Evolutionary conservation across 164 flowering plant species (phyloP).

Genomic region (Paratinospora sagittata): DNA sequence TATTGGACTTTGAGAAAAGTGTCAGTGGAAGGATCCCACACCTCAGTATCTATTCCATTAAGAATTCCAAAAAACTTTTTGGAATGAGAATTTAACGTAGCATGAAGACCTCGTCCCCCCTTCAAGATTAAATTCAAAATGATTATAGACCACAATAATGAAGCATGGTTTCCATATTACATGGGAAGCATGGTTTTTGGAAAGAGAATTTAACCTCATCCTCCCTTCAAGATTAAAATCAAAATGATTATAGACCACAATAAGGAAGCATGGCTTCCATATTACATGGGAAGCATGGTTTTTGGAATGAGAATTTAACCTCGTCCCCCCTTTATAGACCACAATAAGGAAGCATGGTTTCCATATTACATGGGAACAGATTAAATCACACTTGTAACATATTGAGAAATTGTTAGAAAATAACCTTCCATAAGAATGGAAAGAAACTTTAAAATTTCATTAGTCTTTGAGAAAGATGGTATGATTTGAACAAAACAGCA

Average conservation of each 20-base stretch:
- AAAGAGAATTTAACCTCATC: conserved; percentile 69
- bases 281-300: too few relatives aligned
- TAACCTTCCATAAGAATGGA: background rate
- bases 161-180: too few relatives aligned
- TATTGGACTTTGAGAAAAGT: conserved; percentile 64
- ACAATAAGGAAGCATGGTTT: too few relatives aligned
- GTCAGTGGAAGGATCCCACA: conserved; percentile 91
- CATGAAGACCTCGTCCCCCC: conserved; percentile 89
- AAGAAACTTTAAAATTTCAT: background rate
- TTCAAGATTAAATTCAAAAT: conserved; percentile 21
- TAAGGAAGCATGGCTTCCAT: background rate
- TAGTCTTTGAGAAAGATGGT: background rate
- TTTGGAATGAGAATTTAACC: too few relatives aligned
- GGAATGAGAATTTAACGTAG: conserved; percentile 64
- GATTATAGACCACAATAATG: background rate
- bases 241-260: background rate
- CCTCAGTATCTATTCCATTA: conserved; percentile 90
- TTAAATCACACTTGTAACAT: background rate
- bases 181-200: too few relatives aligned
- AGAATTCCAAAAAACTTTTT: conserved; percentile 86
- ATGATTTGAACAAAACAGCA: background rate
- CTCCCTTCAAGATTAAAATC: conserved; percentile 47
- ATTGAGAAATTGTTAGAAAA: background rate
- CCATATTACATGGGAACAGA: background rate
- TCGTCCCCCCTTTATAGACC: too few relatives aligned